Base-by-base conservation (phyloP, 805 yeast species). In the Torulaspora franciscae region DNA sequence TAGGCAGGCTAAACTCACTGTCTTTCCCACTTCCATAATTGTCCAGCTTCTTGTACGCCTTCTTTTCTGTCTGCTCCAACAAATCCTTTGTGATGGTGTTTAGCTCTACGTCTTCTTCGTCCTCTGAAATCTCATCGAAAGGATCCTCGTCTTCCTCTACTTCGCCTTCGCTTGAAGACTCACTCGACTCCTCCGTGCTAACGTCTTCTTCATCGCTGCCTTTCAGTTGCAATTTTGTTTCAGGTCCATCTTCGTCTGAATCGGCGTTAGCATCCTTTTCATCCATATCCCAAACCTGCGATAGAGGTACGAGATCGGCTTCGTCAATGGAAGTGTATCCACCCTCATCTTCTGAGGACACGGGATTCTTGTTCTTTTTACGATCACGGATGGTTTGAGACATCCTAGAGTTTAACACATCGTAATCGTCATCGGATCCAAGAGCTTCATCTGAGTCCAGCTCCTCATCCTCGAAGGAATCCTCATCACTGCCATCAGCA, bases 201-300 rank as follows among this genome's bases (percentile, higher is more conserved):
- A 47, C 48, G 4, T 56, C 59, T 5, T 39, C 49, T 17, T 39
- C 49, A 15, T 57, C 61, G 7, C 39, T 48, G 37, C 51, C 69
- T 14, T 48, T 47, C 14, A 54, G 41, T 15, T 55, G 43, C n/a
- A 58, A 35, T 22, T 51, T 43, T 6, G 10, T 36, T 7, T 50
- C 54, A 11, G 40, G 23, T n/a, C 51, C 57, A 22, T 51, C 51
- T 9, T 51, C 58, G 10, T 46, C 55, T 17, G 58, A 64, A 9
- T 54, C 60, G 26, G 48, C 43, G 7, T 37, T 45, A 15, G 38
- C 44, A 14, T 44, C 58, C 33, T 60, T 59, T 26, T 81, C 87
- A 61, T 86, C 93, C 65, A 79, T 65, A 58, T 85, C 96, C 95
- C 95, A 88, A 3, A 86, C 89, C 54, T 82, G 89, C n/a, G 95